phyloP scores from a whole-genome alignment of 2,329 filamentous ascomycete species.

The Aphanocladium album region DNA sequence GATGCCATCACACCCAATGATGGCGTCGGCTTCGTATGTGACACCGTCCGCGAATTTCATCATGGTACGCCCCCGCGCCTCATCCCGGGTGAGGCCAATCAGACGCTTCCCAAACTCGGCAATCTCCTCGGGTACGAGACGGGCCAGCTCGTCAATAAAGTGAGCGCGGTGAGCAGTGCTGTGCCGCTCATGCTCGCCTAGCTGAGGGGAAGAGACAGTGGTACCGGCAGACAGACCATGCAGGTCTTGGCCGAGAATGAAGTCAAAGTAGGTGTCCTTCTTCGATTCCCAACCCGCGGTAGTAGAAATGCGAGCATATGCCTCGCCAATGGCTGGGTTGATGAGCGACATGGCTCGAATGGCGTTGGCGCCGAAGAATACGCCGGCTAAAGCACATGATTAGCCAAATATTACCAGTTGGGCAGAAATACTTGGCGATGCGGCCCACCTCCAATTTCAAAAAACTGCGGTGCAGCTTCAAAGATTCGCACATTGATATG shows the following conservation, averaged over 20 bases:
- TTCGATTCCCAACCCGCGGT: constrained; percentile 23
- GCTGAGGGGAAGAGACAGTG: constrained; percentile 2
- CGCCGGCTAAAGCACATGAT: constrained; percentile 27
- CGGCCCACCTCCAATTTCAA: constrained; percentile 6
- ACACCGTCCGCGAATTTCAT: constrained; percentile 37
- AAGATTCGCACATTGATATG: constrained; percentile 27
- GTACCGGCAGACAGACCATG: constrained; percentile 1
- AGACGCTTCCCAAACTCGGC: constrained; percentile 32
- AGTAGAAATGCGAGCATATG: constrained; percentile 25
- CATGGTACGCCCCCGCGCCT: constrained; percentile 18
- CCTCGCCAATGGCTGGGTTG: constrained; percentile 27
- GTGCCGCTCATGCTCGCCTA: constrained; percentile 23
- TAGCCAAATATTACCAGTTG: not conserved
- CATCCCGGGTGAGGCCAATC: constrained; percentile 23
- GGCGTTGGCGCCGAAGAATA: constrained; percentile 42
- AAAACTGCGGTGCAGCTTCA: constrained; percentile 11
- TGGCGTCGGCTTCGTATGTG: constrained; percentile 30
- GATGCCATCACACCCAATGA: constrained; percentile 62
- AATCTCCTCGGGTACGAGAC: constrained; percentile 29
- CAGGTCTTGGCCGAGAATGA: constrained; percentile 13
- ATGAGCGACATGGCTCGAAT: constrained; percentile 35
- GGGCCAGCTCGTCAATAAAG: constrained; percentile 35
- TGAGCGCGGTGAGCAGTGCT: constrained; percentile 32
- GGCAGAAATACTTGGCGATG: not conserved
- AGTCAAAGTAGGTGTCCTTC: constrained; percentile 20